A percentile compares a stretch with the other conserved stretches of the same genome.
Conservation (phyloP, 768 basidiomycete genomes). For the Pholiota conissans region DNA sequence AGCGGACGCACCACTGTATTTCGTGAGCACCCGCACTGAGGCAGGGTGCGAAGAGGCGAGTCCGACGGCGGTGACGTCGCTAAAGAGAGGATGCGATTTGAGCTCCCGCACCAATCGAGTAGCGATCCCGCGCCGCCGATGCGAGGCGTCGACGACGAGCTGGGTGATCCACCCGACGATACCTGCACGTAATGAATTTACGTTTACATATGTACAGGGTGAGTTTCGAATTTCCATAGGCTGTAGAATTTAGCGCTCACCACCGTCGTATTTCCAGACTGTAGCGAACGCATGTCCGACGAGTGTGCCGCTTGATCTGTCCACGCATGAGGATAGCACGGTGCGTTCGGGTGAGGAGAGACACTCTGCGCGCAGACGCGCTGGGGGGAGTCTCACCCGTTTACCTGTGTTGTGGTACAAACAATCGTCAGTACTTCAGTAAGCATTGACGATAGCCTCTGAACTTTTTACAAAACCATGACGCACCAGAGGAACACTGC, state of each 20-base stretch:
- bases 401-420: no score
- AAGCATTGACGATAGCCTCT: no score
- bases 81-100: constrained; percentile 17
- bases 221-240: neutral
- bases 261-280: constrained; percentile 25
- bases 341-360: constrained; percentile 15
- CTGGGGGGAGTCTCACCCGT: constrained; percentile 10
- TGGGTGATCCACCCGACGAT: constrained; percentile 34
- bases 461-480: no score
- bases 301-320: constrained; percentile 8
- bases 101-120: constrained; percentile 27
- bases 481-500: neutral
- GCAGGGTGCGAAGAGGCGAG: constrained; percentile 33
- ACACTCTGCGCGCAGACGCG: neutral
- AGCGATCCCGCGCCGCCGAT: constrained; percentile 29
- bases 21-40: constrained; percentile 26
- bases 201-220: no score
- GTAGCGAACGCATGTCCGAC: constrained; percentile 32
- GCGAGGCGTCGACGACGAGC: constrained; percentile 26
- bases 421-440: no score
- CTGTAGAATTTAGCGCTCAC: constrained; percentile 6
- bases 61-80: constrained; percentile 21
- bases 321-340: constrained; percentile 17
- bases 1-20: constrained; percentile 20
- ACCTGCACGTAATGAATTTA: constrained; percentile 15